phyloP scores from a whole-genome alignment of 441 rosid species.

The Raphanus hybrid region DNA sequence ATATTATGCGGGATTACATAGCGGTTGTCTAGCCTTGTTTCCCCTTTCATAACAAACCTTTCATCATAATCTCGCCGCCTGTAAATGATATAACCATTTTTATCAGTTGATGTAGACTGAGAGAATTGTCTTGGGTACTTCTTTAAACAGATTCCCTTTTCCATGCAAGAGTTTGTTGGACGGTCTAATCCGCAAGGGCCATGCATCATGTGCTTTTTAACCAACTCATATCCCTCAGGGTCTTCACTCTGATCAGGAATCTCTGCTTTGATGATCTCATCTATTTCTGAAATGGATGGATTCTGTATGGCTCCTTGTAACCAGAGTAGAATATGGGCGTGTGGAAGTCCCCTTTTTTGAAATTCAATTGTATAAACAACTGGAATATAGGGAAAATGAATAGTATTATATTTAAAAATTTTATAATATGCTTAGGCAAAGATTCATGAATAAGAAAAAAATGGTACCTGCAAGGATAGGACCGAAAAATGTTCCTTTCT shows the following conservation, averaged over 20 bases:
- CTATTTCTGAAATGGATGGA: neutral
- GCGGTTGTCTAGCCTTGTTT: neutral
- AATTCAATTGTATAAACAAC: neutral
- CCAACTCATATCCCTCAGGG: neutral
- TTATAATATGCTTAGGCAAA: neutral
- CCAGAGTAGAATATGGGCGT: constrained; percentile 11
- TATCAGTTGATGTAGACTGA: neutral
- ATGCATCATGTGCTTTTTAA: neutral
- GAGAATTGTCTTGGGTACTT: neutral
- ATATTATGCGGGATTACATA: neutral
- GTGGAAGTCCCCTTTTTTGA: neutral
- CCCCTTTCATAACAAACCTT: neutral
- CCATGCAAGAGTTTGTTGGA: neutral
- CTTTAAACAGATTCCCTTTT: neutral
- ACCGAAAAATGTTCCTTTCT: neutral
- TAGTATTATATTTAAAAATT: too few species aligned
- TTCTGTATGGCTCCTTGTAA: neutral
- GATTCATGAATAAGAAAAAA: neutral
- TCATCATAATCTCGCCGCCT: neutral
- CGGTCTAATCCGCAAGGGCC: neutral
- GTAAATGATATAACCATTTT: neutral
- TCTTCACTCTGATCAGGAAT: neutral
- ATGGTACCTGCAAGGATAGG: neutral
- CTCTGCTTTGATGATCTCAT: neutral
- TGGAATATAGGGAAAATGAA: neutral